Conservation (phyloP, 495 filamentous ascomycete genomes). For the Penicillium odoratum region DNA sequence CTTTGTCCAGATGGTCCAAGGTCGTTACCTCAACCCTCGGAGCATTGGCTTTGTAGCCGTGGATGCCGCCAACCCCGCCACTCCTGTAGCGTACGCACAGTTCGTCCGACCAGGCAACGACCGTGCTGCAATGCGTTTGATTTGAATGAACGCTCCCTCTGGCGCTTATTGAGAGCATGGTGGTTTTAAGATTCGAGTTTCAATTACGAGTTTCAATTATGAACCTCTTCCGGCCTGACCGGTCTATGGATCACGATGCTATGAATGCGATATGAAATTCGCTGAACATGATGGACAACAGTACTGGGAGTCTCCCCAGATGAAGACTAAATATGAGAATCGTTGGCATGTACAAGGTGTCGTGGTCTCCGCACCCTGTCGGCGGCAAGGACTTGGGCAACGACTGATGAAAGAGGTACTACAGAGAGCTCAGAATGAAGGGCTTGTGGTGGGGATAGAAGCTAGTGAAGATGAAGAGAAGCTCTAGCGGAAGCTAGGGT, state of each 20-base stretch:
- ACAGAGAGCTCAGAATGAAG: background rate
- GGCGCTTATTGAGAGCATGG: slow-evolving; percentile 3
- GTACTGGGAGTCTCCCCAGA: slow-evolving; percentile 13
- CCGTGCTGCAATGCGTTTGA: background rate
- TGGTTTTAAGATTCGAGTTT: background rate
- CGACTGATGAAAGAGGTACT: slow-evolving; percentile 9
- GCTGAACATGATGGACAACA: background rate
- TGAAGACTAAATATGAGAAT: slow-evolving; percentile 11
- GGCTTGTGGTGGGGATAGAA: slow-evolving; percentile 10
- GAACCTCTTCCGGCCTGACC: slow-evolving; percentile 12
- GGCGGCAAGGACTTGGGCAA: slow-evolving; percentile 10
- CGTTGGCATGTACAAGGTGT: slow-evolving; percentile 13
- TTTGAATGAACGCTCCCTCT: background rate
- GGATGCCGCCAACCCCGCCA: background rate
- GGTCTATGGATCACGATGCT: slow-evolving; percentile 9
- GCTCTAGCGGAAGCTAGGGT: slow-evolving; percentile 12
- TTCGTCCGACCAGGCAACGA: slow-evolving; percentile 13
- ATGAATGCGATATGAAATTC: background rate
- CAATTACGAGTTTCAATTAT: background rate
- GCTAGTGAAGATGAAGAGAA: slow-evolving; percentile 13
- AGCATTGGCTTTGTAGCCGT: slow-evolving; percentile 17
- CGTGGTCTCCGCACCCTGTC: slow-evolving; percentile 10
- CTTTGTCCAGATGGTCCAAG: slow-evolving; percentile 15
- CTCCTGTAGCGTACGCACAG: slow-evolving; percentile 13
- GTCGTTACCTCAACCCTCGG: slow-evolving; percentile 9